phyloP scores from a whole-genome alignment of 179 eudicot species.

The Vitellaria paradoxa region DNA sequence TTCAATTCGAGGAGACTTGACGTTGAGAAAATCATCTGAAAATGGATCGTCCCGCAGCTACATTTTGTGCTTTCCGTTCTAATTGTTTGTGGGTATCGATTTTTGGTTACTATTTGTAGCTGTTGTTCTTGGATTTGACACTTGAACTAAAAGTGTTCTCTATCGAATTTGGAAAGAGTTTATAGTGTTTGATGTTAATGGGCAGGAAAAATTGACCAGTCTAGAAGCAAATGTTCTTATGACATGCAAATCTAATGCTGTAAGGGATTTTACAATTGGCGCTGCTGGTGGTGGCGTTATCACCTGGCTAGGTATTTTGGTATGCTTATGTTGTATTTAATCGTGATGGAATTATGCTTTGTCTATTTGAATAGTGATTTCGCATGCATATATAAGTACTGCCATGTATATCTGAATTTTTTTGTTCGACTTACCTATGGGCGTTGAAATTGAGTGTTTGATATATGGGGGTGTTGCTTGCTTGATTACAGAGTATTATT shows the following conservation, averaged over 20 bases:
- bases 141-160: constrained; percentile 1
- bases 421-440: neutral
- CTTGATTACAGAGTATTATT: neutral
- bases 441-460: neutral
- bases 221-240: constrained; percentile 36
- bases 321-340: neutral
- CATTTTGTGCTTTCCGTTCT: neutral
- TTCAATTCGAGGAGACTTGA: neutral
- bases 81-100: neutral
- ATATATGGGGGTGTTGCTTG: neutral
- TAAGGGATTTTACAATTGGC: constrained; percentile 26
- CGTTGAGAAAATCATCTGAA: constrained; percentile 1
- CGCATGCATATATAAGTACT: neutral
- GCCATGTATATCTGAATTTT: neutral
- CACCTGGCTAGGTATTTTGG: constrained; percentile 29
- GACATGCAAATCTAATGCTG: constrained; percentile 33
- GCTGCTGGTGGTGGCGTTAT: constrained; percentile 25
- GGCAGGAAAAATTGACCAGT: constrained; percentile 32
- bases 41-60: neutral
- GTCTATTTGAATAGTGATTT: neutral
- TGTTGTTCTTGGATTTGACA: neutral
- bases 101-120: neutral
- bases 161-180: neutral
- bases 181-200: constrained; percentile 5
- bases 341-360: neutral